These are phyloP conservation scores for Solanum hybrid DNA, from an alignment of 305 asterid genomes.

Conservation along the genomic window DNA sequence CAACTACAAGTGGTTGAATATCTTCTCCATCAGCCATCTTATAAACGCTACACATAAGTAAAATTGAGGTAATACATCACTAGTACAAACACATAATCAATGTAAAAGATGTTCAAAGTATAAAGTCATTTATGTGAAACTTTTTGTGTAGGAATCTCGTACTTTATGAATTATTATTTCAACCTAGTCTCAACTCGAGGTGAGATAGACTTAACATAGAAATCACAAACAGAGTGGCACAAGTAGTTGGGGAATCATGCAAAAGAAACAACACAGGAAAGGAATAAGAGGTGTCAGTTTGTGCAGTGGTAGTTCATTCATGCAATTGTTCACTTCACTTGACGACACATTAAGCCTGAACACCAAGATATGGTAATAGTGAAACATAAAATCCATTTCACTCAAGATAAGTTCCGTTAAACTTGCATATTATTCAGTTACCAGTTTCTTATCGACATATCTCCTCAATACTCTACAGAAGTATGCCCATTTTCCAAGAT, in stretches of 20 bases:
- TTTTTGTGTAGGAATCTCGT: background rate
- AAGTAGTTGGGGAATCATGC: background rate
- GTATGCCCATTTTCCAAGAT: background rate
- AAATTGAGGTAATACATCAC: background rate
- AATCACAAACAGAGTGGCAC: background rate
- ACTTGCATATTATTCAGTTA: background rate
- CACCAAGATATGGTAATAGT: background rate
- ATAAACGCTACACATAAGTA: background rate
- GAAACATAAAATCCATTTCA: background rate
- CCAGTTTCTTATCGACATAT: background rate
- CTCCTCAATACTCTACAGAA: background rate
- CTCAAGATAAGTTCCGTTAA: background rate
- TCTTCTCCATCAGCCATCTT: constrained; percentile 27
- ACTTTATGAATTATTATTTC: background rate
- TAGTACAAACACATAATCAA: background rate
- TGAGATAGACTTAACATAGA: background rate
- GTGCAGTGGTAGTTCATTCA: background rate
- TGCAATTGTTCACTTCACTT: background rate
- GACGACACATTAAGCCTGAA: background rate
- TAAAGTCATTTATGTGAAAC: background rate
- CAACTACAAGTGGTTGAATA: constrained; percentile 29
- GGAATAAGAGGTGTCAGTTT: background rate
- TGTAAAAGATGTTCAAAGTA: background rate
- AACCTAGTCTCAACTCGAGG: background rate
- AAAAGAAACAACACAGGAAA: background rate